Evolutionary conservation across 345 rosid genomes (phyloP), one percentile per base, ranked within the genome.

Genomic region (Salix purpurea): DNA sequence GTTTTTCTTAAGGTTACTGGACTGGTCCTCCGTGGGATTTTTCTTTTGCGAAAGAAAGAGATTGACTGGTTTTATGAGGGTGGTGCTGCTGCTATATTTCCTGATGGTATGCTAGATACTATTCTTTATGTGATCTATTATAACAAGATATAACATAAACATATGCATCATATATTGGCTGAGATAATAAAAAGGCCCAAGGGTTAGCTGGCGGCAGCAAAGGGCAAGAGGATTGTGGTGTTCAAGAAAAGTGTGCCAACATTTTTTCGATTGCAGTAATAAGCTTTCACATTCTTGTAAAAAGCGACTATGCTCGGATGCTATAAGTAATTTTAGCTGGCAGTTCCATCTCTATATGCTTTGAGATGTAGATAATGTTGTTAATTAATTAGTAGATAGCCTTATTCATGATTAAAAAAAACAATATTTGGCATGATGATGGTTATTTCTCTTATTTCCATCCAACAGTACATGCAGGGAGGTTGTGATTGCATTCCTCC

Each of bases 21-120:
- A 74, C 70, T 93, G 87, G 97, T 91, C 46, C 94, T 93, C 37
- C 88, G 98, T 83, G 99, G 98, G 42, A 93, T 95, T 64, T 93
- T 95, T 85, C 87, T 95, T 83, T 73, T 95, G 84, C 88, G 94
- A 40, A 93, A 91, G 87, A 93, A 95, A 84, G 98, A 95, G 90
- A 90, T 95, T 74, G 96, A 90, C 81, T 95, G 99, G 99, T 95
- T 95, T 88, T 95, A 95, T 26, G 91, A 91, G 74, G 97, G 99
- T 79, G 96, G 93, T 81, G 99, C 97, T 79, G 92, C 98, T 82
- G 94, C 97, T 80, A 90, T 95, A 78, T 93, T 56, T 77, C 99
- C 98, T 72, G 97, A 95, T 77, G 99, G 99, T 95, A 89, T 73
- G 87, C 16, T 74, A 50, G 42, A 74, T 74, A 26, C 23, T 28